Base-by-base conservation (phyloP, 2,329 filamentous ascomycete genomes). In the Colletotrichum orbiculare region DNA sequence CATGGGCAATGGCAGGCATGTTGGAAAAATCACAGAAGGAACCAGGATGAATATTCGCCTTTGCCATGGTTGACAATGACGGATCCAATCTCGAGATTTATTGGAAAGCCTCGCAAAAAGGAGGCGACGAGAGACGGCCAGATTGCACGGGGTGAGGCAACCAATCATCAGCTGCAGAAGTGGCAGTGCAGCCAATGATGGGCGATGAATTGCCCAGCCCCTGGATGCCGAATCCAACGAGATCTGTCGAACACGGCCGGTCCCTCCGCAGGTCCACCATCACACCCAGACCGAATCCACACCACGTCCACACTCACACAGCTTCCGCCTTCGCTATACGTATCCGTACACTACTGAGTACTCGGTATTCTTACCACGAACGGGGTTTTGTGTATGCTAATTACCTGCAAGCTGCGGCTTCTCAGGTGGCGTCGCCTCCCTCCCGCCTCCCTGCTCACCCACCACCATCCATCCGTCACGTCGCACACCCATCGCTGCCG, bases 101-200 rank as follows among this genome's bases (percentile, higher is more conserved):
- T 54, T 59, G 50, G 60, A 64, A 62, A 64, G 64, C 60, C 64
- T 66, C 49, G 41, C 56, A 38, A 53, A 66, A 62, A 66, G 63
- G 63, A 66, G 59, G 63, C 63, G 63, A 66, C 63, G 39, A 66
- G 52, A 65, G 58, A 25, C 46, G 58, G 56, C 50, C 46, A 41
- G 56, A 64, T 54, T 60, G 52, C 49, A 25, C 25, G 49, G 48
- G 60, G 61, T 66, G 60, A 65, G 64, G 64, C 64, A 65, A 65
- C 64, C 60, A 66, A 66, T 66, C 17, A 38, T 8, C 39, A 3
- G 9, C 38, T 13, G 48, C 25, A 15, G 2, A 17, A 9, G 38
- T n/a, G 35, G 37, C 25, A 12, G 48, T 54, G 49, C 42, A 39
- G 43, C 64, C 64, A 66, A 66, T 66, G 47, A 58, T 37, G 60